Conservation (phyloP, 768 basidiomycete genomes). For the Coprinellus aureogranulatus region DNA sequence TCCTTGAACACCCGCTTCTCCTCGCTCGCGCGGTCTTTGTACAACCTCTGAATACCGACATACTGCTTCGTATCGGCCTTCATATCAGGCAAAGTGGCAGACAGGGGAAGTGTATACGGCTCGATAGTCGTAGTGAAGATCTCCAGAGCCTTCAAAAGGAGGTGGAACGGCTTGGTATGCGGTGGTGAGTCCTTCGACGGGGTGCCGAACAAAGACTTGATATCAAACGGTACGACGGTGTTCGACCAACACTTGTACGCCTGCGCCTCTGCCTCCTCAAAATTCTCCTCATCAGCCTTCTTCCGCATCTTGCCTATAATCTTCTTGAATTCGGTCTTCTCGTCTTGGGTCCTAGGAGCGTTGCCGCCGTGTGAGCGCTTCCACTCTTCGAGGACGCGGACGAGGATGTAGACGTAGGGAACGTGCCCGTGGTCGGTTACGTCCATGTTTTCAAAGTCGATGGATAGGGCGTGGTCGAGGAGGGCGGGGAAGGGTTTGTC, state of each 20-base stretch:
- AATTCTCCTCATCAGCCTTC: conserved; percentile 93
- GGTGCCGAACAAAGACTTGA: conserved; percentile 62
- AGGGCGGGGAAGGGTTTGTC: conserved; percentile 87
- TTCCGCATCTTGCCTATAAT: conserved; percentile 58
- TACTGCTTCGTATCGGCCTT: conserved; percentile 85
- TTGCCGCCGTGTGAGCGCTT: conserved; percentile 70
- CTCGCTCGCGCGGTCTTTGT: conserved; percentile 70
- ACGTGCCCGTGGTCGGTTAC: conserved; percentile 87
- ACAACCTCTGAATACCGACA: conserved; percentile 81
- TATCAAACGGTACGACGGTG: conserved; percentile 63
- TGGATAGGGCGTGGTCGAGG: conserved; percentile 62
- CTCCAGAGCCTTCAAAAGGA: conserved; percentile 70
- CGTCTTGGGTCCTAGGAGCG: conserved; percentile 55
- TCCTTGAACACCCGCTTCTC: conserved; percentile 61
- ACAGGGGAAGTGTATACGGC: conserved; percentile 73
- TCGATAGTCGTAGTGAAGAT: conserved; percentile 55
- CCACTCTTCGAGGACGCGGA: conserved; percentile 82
- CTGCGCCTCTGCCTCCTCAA: conserved; percentile 89
- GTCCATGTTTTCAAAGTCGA: conserved; percentile 80
- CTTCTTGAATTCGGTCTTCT: conserved; percentile 79
- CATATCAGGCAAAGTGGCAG: conserved; percentile 91
- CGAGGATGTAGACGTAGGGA: conserved; percentile 86
- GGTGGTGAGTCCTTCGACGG: conserved; percentile 21
- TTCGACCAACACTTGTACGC: conserved; percentile 77
- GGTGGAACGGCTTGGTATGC: conserved; percentile 64